phyloP scores from a whole-genome alignment of 495 filamentous ascomycete genomes.

The Coniosporium apollinis region DNA sequence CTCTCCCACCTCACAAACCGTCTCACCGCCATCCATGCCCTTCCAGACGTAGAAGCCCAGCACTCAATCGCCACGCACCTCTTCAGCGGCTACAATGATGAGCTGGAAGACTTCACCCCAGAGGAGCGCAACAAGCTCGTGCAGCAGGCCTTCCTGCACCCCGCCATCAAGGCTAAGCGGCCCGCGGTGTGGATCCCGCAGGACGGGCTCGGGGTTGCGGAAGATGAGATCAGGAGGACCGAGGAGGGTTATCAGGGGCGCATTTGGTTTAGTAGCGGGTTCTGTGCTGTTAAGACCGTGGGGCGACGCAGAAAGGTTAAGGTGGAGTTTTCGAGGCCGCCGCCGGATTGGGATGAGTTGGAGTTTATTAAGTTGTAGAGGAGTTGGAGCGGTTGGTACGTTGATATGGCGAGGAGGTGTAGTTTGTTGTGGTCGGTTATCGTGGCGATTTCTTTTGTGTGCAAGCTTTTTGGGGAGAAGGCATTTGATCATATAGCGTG shows the following conservation, averaged over 20 bases:
- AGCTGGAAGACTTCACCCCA: conserved; percentile 85
- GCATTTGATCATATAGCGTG: no score
- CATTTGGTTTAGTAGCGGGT: conserved; percentile 88
- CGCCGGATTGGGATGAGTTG: conserved; percentile 82
- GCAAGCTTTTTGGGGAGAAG: no score
- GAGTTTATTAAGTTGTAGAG: conserved; percentile 76
- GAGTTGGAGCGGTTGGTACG: no score
- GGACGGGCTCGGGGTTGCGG: conserved; percentile 77
- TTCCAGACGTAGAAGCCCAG: no score
- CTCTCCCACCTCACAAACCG: no score
- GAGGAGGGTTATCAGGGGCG: conserved; percentile 18
- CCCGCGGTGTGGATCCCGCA: conserved; percentile 91
- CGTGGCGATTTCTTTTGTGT: no score
- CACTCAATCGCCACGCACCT: conserved; percentile 53
- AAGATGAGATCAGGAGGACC: conserved; percentile 76
- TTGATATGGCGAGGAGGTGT: no score
- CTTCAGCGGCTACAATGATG: conserved; percentile 73
- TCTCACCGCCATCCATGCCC: no score
- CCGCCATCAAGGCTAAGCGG: conserved; percentile 66
- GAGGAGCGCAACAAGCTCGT: conserved; percentile 80
- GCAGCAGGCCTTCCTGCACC: conserved; percentile 78
- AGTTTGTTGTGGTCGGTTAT: no score
- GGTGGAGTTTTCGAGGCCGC: conserved; percentile 75
- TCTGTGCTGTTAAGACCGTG: no score
- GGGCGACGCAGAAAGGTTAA: conserved; percentile 68